A percentile compares a stretch with the other conserved stretches of the same genome.
Conservation (phyloP, 2,329 filamentous ascomycete genomes). For the Bipolaris sorokiniana region DNA sequence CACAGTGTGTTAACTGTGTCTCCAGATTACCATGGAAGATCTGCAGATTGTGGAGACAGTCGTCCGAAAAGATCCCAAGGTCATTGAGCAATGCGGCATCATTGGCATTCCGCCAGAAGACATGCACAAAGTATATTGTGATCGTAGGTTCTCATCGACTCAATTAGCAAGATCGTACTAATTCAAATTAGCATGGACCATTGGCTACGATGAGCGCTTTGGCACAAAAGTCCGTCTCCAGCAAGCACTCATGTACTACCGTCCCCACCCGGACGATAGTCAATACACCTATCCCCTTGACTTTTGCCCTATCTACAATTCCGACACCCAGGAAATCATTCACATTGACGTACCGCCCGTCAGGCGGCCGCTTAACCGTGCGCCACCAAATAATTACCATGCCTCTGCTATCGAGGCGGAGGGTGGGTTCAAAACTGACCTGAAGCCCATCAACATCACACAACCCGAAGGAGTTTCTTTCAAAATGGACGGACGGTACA, state of each 20-base stretch:
- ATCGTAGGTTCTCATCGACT: constrained; percentile 63
- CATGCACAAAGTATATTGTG: constrained; percentile 96
- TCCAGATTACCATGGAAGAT: constrained; percentile 87
- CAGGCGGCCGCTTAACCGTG: constrained; percentile 74
- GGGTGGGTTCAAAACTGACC: constrained; percentile 75
- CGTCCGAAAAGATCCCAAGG: constrained; percentile 77
- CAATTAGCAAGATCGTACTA: constrained; percentile 8
- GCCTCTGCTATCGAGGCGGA: constrained; percentile 72
- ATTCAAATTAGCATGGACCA: constrained; percentile 74
- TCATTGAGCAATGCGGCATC: constrained; percentile 88
- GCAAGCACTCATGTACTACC: constrained; percentile 95
- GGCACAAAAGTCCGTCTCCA: constrained; percentile 80
- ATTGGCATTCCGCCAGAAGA: constrained; percentile 80
- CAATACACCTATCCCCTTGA: constrained; percentile 92
- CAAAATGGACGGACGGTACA: constrained; percentile 71
- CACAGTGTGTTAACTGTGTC: constrained; percentile 3
- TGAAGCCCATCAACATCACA: constrained; percentile 87
- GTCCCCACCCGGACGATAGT: constrained; percentile 81
- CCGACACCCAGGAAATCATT: constrained; percentile 77
- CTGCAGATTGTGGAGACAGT: constrained; percentile 79
- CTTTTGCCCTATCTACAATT: constrained; percentile 91
- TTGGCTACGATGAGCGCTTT: constrained; percentile 90
- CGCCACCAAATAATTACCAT: constrained; percentile 79
- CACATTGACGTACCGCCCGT: constrained; percentile 83
- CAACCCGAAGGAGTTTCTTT: constrained; percentile 91